Evolutionary conservation across 2,329 filamentous ascomycete species (phyloP).

Genomic region (Pseudogymnoascus verrucosus): DNA sequence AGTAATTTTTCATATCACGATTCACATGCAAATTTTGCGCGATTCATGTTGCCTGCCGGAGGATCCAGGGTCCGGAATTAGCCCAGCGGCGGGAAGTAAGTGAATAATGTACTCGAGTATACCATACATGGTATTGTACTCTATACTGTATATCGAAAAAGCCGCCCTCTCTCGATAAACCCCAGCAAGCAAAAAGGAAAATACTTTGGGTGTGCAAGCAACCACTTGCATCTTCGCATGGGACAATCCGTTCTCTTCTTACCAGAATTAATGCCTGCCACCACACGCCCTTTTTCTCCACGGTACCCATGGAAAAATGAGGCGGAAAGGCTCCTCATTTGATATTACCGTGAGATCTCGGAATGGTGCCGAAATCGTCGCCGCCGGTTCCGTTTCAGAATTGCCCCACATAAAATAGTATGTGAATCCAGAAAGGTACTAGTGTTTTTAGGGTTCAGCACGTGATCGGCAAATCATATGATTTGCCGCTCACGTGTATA

Average conservation of each 20-base stretch:
- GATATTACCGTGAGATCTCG: not conserved
- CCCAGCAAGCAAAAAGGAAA: not conserved
- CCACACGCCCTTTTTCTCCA: not conserved
- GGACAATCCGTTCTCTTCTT: not conserved
- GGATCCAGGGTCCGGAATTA: conserved; percentile 3
- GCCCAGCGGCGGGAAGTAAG: not conserved
- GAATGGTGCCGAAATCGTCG: conserved; percentile 1
- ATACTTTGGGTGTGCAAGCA: not conserved
- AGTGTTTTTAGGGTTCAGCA: not conserved
- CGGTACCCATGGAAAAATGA: not conserved
- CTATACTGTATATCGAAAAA: not conserved
- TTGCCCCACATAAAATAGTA: not conserved
- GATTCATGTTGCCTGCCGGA: not conserved
- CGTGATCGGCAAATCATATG: not conserved
- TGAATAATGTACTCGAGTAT: not conserved
- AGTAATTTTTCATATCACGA: conserved; percentile 2
- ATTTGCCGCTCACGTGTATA: not conserved
- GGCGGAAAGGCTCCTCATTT: not conserved
- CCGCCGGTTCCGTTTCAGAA: conserved; percentile 5
- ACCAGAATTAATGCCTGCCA: conserved; percentile 5
- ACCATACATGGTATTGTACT: not conserved
- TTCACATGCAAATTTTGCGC: conserved; percentile 7
- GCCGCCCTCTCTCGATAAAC: not conserved
- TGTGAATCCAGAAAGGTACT: not conserved
- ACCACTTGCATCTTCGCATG: not conserved